Conservation (phyloP, 352 stramenopile genomes). For the Phytophthora hybrid region DNA sequence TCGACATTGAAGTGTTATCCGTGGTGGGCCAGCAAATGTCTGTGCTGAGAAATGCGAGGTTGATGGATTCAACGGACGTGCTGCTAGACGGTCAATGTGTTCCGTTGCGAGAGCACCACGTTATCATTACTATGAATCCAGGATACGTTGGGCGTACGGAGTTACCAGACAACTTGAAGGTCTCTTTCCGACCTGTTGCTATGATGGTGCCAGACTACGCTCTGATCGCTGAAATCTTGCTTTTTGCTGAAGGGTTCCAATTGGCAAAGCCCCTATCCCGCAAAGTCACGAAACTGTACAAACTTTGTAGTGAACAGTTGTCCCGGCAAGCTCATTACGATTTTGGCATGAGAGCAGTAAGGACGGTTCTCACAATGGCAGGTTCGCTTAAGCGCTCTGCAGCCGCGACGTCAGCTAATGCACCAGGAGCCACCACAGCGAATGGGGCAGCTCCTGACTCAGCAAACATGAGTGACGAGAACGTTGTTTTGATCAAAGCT, state of each 20-base stretch:
- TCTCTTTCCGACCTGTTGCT: slow-evolving; percentile 83
- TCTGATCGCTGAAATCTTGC: slow-evolving; percentile 86
- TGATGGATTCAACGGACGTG: slow-evolving; percentile 47
- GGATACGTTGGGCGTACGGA: slow-evolving; percentile 82
- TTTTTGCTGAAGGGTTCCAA: slow-evolving; percentile 87
- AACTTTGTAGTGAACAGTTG: slow-evolving; percentile 87
- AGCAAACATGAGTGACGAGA: slow-evolving; percentile 47
- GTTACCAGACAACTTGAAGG: slow-evolving; percentile 87
- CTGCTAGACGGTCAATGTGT: slow-evolving; percentile 68
- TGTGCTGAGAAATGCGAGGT: slow-evolving; percentile 59
- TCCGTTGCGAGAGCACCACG: slow-evolving; percentile 68
- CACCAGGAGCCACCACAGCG: slow-evolving; percentile 5
- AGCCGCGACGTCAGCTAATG: background rate
- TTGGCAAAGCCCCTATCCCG: slow-evolving; percentile 64
- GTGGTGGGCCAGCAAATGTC: slow-evolving; percentile 91
- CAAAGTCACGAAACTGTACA: slow-evolving; percentile 85
- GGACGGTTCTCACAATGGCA: slow-evolving; percentile 83
- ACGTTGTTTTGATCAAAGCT: slow-evolving; percentile 93
- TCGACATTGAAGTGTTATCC: slow-evolving; percentile 89
- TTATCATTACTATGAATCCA: slow-evolving; percentile 93
- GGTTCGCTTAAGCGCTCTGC: slow-evolving; percentile 66
- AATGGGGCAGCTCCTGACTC: slow-evolving; percentile 21
- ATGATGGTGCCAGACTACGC: slow-evolving; percentile 93
- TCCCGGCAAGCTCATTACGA: slow-evolving; percentile 89
- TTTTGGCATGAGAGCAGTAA: slow-evolving; percentile 90